Percentiles rank a stretch among this genome's conserved stretches.
phyloP scores from a whole-genome alignment of 2,329 filamentous ascomycete species.

The Pseudofabraea citricarpa region DNA sequence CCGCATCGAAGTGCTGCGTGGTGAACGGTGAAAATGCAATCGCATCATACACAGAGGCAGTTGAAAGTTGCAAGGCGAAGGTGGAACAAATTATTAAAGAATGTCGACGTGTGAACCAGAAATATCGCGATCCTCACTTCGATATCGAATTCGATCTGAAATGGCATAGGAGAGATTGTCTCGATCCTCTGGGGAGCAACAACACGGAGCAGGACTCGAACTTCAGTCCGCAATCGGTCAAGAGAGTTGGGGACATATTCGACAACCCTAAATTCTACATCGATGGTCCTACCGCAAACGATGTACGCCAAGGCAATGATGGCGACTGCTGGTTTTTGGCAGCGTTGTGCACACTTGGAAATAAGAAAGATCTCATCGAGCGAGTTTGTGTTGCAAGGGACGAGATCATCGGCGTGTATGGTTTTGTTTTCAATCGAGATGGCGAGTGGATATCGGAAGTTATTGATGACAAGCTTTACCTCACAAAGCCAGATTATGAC shows the following conservation, averaged over 20 bases:
- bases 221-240: constrained; percentile 30
- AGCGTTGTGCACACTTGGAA: constrained; percentile 66
- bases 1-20: constrained; percentile 48
- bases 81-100: constrained; percentile 57
- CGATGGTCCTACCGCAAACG: constrained; percentile 69
- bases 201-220: not conserved
- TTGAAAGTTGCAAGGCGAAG: constrained; percentile 60
- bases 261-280: constrained; percentile 73
- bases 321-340: constrained; percentile 88
- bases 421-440: constrained; percentile 82
- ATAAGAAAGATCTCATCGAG: constrained; percentile 38
- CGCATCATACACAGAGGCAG: constrained; percentile 69
- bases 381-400: constrained; percentile 32
- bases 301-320: constrained; percentile 72
- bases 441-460: constrained; percentile 89
- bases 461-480: constrained; percentile 83
- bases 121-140: constrained; percentile 83
- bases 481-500: constrained; percentile 79
- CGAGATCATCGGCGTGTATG: constrained; percentile 72
- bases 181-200: constrained; percentile 17
- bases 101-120: constrained; percentile 75
- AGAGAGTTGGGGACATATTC: constrained; percentile 71
- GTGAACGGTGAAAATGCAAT: constrained; percentile 52
- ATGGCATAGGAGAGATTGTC: constrained; percentile 44
- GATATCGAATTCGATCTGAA: constrained; percentile 77